These are phyloP conservation scores for Pythium brachiatum DNA, from an alignment of 352 stramenopile genomes.

Conservation along the genomic window DNA sequence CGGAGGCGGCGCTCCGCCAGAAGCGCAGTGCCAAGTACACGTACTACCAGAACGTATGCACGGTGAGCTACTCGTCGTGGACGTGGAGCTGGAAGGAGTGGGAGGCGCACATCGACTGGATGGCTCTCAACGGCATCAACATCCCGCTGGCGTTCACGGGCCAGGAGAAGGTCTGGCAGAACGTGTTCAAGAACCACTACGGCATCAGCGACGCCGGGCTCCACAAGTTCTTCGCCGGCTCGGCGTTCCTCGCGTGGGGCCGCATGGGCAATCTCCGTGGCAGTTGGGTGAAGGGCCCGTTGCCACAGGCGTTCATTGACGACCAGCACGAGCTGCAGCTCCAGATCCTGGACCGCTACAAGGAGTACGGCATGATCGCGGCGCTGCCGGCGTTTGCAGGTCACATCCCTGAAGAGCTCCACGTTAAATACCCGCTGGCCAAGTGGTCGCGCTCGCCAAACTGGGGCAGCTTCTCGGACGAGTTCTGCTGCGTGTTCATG, in stretches of 20 bases:
- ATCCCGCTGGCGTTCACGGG: constrained; percentile 89
- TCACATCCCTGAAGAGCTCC: constrained; percentile 85
- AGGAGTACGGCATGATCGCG: constrained; percentile 88
- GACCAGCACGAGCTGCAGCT: constrained; percentile 74
- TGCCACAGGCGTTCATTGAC: constrained; percentile 85
- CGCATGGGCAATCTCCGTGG: constrained; percentile 88
- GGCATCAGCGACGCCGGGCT: constrained; percentile 74
- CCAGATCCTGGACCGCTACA: constrained; percentile 81
- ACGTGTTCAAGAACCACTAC: constrained; percentile 79
- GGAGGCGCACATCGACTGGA: constrained; percentile 92
- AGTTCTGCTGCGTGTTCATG: constrained; percentile 85
- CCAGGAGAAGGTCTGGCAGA: constrained; percentile 88
- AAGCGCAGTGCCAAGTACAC: constrained; percentile 73
- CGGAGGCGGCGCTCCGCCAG: constrained; percentile 34
- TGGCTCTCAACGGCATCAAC: constrained; percentile 92
- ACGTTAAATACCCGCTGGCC: constrained; percentile 58
- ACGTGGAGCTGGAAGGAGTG: constrained; percentile 87
- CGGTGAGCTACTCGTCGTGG: constrained; percentile 89
- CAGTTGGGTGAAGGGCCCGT: constrained; percentile 78
- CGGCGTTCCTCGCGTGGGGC: constrained; percentile 88
- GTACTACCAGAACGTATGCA: constrained; percentile 93
- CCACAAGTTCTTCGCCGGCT: constrained; percentile 87
- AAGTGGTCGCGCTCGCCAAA: constrained; percentile 82
- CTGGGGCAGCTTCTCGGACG: constrained; percentile 75
- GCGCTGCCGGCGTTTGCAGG: constrained; percentile 88